Base-by-base conservation (phyloP, 2,329 filamentous ascomycete genomes). In the Fusarium sp. region DNA sequence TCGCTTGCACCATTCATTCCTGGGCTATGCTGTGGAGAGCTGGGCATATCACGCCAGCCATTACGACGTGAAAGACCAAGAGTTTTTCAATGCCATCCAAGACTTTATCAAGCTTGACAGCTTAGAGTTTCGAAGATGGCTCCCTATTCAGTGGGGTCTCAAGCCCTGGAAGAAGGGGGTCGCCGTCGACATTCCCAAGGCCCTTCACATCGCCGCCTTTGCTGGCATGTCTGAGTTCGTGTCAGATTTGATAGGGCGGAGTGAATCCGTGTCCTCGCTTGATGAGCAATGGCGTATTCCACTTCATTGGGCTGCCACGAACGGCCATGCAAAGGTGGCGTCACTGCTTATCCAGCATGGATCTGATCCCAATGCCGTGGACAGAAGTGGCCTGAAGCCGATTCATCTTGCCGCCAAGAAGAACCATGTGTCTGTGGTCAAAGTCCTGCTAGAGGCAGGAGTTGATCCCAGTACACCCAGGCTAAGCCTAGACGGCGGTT, bases 11-110 rank as follows among this genome's bases (percentile, higher is more conserved):
- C 30, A 78, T 37, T 70, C 73, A 12, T 76, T 78, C 27, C 70
- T 78, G 1, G 25, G 56, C 10, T 78, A 78, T 25, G 73, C 73
- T 1, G 68, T 74, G 1, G 73, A 76, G 8, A 78, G 74, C 22
- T 78, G 76, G 75, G 37, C 73, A 2, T 72, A 76, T n/a, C 76
- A 78, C n/a, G 62, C 73, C 2, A 72, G 68, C 11, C 61, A 37
- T 10, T 77, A 75, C 20, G 73, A 78, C 25, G 45, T 68, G 22
- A 32, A 62, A 6, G 76, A 78, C n/a, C 32, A 66, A 2, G 61
- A 68, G 4, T 57, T 76, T 11, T 74, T 70, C 27, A 2, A 22
- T 2, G 30, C 62, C 10, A 33, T 78, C 4, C 10, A 7, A 2
- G 45, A 38, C 0, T 78, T 78, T 12, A 22, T 72, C 1, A 58